Base-by-base conservation (phyloP, 1,284 basidiomycete species). In the Schizopora paradoxa region DNA sequence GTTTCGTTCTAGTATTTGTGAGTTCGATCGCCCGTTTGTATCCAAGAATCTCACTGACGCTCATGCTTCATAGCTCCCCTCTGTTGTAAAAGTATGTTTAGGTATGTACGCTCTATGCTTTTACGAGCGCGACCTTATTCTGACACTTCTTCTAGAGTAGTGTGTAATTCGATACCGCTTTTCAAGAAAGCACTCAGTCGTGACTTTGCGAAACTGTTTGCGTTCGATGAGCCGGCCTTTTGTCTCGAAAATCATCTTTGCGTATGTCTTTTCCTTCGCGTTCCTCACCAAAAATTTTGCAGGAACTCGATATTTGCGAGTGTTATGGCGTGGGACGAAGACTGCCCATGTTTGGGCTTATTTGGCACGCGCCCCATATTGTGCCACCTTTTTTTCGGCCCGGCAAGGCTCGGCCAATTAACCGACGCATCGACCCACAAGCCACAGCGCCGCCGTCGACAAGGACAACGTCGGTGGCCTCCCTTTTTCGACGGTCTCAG, bases 391-490 rank as follows among this genome's bases (percentile, higher is more conserved):
- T 43, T 43, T 43, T 32, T 43, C 41, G 41, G 41, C 41, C 41
- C 41, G 41, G 27, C 41, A n/a, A 21, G 34, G 7, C 23, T 43
- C 33, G 29, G 26, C 41, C 41, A 29, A 29, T 33, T 43, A 41
- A 26, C 23, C 27, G 29, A 43, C 41, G 41, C 33, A 35, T n/a
- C n/a, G n/a, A 35, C 32, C 41, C 28, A 43, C 26, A 28, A 43
- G 23, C 28, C 28, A 23, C 41, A 43, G 41, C 41, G 41, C 41
- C 43, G 48, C 39, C 46, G 40, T 42, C 48, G 43, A 43, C 48
- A 38, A 48, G 31, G 43, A 44, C 42, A 33, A 47, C 36, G 34
- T 40, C 43, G 48, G 48, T 49, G 48, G 48, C 48, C 38, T 45
- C 34, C 31, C 35, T 41, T 45, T 44, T 36, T 40, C 40, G 40